Conservation (phyloP, 1,284 basidiomycete species). For the Athelia sp. region DNA sequence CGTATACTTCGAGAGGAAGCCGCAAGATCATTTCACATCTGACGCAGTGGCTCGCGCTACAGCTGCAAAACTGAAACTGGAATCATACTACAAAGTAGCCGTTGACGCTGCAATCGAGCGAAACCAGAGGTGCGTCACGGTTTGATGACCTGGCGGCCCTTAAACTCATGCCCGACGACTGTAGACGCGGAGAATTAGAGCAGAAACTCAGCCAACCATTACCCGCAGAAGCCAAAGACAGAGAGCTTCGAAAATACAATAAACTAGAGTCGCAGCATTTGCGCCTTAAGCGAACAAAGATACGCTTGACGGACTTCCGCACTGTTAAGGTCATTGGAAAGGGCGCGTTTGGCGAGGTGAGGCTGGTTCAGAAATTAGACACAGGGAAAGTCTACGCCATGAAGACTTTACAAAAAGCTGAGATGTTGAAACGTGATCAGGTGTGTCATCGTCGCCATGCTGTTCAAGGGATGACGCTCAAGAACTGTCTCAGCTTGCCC, state of each 20-base stretch:
- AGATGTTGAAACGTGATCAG: conserved; percentile 99
- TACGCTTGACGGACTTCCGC: conserved; percentile 90
- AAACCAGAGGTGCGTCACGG: conserved; percentile 44
- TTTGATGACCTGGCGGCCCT: conserved; percentile 1
- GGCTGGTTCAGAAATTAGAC: conserved; percentile 94
- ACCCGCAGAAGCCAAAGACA: conserved; percentile 80
- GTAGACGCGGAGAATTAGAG: conserved; percentile 89
- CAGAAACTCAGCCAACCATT: conserved; percentile 77
- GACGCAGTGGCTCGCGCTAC: conserved; percentile 90
- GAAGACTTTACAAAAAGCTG: conserved; percentile 97
- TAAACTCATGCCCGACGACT: conserved; percentile 8
- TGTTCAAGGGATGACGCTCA: not conserved
- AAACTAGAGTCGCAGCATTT: conserved; percentile 91
- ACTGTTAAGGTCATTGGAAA: conserved; percentile 99
- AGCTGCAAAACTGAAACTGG: conserved; percentile 94
- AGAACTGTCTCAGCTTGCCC: conserved; percentile 67
- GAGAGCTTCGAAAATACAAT: conserved; percentile 88
- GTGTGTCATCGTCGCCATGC: conserved; percentile 36
- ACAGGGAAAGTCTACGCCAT: conserved; percentile 99
- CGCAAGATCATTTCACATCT: conserved; percentile 79
- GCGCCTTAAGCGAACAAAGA: conserved; percentile 86
- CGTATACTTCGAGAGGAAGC: conserved; percentile 89
- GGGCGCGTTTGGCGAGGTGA: conserved; percentile 97
- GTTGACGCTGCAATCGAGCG: conserved; percentile 43
- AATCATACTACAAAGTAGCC: conserved; percentile 50